phyloP scores from a whole-genome alignment of 2,329 filamentous ascomycete genomes.

The Phaeosphaeriaceae sp. region DNA sequence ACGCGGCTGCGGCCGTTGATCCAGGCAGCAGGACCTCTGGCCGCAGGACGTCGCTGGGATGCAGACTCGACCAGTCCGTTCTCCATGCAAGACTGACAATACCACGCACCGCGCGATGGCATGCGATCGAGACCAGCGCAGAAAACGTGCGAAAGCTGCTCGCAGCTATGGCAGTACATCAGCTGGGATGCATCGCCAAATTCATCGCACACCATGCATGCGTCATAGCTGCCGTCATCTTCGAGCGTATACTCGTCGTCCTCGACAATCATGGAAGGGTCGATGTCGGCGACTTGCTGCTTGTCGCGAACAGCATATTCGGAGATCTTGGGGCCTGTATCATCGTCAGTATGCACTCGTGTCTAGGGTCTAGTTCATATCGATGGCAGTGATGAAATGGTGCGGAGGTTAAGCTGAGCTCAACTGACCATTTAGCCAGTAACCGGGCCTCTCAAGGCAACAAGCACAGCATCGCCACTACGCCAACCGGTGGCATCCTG shows the following conservation, averaged over 20 bases:
- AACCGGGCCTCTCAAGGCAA: constrained; percentile 20
- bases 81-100: constrained; percentile 79
- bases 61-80: constrained; percentile 48
- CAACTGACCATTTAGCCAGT: constrained; percentile 41
- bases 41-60: constrained; percentile 28
- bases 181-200: constrained; percentile 83
- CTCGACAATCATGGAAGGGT: constrained; percentile 79
- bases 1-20: constrained; percentile 37
- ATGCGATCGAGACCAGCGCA: constrained; percentile 84
- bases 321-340: constrained; percentile 61
- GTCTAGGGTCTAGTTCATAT: constrained; percentile 7
- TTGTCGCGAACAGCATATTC: constrained; percentile 77
- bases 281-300: constrained; percentile 88
- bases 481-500: constrained; percentile 21
- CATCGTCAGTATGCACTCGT: constrained; percentile 20
- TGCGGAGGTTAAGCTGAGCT: constrained; percentile 31
- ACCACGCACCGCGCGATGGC: constrained; percentile 78
- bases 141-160: constrained; percentile 88
- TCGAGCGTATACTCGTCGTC: constrained; percentile 64
- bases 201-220: constrained; percentile 84
- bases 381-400: constrained; percentile 8
- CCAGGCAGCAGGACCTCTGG: constrained; percentile 42
- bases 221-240: constrained; percentile 59
- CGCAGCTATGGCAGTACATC: constrained; percentile 89
- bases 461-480: constrained; percentile 23